These are phyloP conservation scores for Corynespora cassiicola DNA, from an alignment of 2,329 filamentous ascomycete species.

Conservation along the genomic window DNA sequence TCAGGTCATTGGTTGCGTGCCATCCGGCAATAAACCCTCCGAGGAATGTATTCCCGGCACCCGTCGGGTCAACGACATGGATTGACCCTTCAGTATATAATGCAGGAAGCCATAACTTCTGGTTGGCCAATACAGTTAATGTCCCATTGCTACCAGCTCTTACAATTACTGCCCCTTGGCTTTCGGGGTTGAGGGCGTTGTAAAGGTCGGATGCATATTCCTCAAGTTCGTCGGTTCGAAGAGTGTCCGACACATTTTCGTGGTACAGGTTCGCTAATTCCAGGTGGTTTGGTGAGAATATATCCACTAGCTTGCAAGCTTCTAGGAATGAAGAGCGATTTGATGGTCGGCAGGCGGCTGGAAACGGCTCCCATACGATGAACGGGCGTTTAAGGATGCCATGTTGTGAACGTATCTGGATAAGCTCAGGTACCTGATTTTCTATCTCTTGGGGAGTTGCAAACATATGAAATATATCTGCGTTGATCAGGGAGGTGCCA, in stretches of 20 bases:
- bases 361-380: conserved; percentile 30
- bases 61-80: conserved; percentile 25
- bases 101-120: conserved; percentile 21
- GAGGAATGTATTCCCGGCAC: conserved; percentile 31
- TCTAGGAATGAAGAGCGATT: conserved; percentile 12
- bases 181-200: no score
- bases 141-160: no score
- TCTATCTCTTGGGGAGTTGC: conserved; percentile 22
- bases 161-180: no score
- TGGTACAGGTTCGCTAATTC: conserved; percentile 21
- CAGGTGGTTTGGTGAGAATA: conserved; percentile 33
- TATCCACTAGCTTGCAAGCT: conserved; percentile 23
- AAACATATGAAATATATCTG: conserved; percentile 26
- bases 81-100: conserved; percentile 10
- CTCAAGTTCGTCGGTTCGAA: conserved; percentile 9
- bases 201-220: conserved; percentile 3
- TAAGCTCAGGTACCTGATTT: conserved; percentile 17
- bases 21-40: conserved; percentile 25
- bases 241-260: neutral
- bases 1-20: conserved; percentile 8
- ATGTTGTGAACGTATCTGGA: conserved; percentile 9
- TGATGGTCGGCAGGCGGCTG: conserved; percentile 15
- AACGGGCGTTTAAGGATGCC: conserved; percentile 10
- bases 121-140: no score
- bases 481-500: conserved; percentile 12